phyloP scores from a whole-genome alignment of 257 asterid genomes.

The Solanum phureja region DNA sequence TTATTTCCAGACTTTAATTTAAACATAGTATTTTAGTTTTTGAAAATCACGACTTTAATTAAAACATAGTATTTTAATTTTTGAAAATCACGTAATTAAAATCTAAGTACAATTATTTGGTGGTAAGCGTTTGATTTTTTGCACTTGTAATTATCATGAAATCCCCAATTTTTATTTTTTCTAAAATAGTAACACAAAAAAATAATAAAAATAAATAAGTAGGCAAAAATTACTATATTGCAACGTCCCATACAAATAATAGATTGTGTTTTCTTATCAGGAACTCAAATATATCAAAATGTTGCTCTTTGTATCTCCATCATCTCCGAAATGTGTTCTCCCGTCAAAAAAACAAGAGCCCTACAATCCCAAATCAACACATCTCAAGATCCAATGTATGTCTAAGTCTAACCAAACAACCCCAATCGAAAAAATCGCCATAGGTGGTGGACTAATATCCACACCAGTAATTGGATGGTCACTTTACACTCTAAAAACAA shows the following conservation, averaged over 20 bases:
- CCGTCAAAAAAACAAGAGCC: not conserved
- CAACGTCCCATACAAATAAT: not conserved
- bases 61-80: not conserved
- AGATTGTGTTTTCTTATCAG: not conserved
- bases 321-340: not conserved
- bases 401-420: slow-evolving; percentile 33
- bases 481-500: slow-evolving; percentile 74
- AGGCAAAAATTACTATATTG: no score
- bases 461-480: slow-evolving; percentile 88
- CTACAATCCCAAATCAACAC: not conserved
- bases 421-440: slow-evolving; percentile 35
- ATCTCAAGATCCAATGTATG: slow-evolving; percentile 23
- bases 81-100: not conserved
- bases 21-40: no score
- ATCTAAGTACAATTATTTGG: not conserved
- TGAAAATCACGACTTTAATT: not conserved
- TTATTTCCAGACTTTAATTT: no score
- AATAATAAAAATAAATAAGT: no score
- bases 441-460: slow-evolving; percentile 48
- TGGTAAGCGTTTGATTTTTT: not conserved
- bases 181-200: not conserved
- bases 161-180: not conserved
- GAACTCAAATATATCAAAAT: not conserved
- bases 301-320: slow-evolving; percentile 17
- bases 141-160: no score